These are phyloP conservation scores for Penicillium capsulatum DNA, from an alignment of 2,329 filamentous ascomycete species.

Conservation along the genomic window DNA sequence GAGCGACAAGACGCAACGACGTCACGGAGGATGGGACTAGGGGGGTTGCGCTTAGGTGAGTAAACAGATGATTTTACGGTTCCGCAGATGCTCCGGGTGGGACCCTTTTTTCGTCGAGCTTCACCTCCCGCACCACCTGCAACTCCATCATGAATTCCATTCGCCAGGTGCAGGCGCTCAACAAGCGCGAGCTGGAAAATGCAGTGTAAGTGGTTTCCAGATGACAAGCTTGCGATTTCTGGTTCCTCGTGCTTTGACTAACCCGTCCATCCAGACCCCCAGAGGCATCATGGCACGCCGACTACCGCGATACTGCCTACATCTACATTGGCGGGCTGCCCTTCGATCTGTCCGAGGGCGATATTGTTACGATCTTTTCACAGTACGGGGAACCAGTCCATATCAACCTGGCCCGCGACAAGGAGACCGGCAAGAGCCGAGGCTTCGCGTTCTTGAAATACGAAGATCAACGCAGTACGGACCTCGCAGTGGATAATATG, in stretches of 20 bases:
- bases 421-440: conserved; percentile 90
- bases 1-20: conserved; percentile 3
- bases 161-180: conserved; percentile 84
- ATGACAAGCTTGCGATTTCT: background rate
- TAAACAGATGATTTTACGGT: conserved; percentile 28
- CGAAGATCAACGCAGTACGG: conserved; percentile 93
- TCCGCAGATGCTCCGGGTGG: conserved; percentile 24
- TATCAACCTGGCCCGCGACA: conserved; percentile 87
- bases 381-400: conserved; percentile 95
- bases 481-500: conserved; percentile 93
- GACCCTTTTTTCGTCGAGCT: conserved; percentile 8
- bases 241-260: background rate
- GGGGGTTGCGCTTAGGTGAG: conserved; percentile 14
- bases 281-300: conserved; percentile 90
- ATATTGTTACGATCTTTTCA: conserved; percentile 93
- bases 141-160: conserved; percentile 77
- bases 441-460: conserved; percentile 98
- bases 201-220: conserved; percentile 59
- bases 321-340: conserved; percentile 93
- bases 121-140: background rate
- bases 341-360: conserved; percentile 89
- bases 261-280: conserved; percentile 55
- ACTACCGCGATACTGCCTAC: conserved; percentile 96
- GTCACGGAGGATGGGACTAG: conserved; percentile 16
- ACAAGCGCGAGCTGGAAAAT: conserved; percentile 89